Conservation (phyloP, 2,329 filamentous ascomycete species). For the Lachnellula arida region DNA sequence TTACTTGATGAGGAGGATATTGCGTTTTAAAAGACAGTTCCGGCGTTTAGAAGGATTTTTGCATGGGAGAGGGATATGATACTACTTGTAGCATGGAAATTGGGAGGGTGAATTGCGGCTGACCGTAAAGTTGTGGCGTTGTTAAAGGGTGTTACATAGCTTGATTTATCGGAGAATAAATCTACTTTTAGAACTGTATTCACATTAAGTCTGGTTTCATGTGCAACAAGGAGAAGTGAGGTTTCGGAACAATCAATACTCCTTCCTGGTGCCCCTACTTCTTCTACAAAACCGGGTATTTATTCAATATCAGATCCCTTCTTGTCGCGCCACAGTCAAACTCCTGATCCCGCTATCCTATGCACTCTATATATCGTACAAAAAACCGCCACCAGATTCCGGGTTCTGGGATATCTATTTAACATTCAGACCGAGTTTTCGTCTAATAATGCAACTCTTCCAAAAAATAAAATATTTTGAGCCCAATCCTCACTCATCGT, state of each 20-base stretch:
- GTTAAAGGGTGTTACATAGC: background rate
- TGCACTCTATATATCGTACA: background rate
- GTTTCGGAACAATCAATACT: no score
- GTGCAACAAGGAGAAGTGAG: no score
- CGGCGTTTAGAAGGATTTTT: background rate
- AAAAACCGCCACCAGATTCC: background rate
- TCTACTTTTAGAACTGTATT: background rate
- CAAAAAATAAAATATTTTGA: background rate
- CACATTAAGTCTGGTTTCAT: no score
- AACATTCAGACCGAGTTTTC: background rate
- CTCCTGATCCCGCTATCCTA: background rate
- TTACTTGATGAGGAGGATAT: background rate
- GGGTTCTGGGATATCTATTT: no score
- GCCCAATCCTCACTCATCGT: constrained; percentile 11
- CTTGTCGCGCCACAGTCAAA: background rate
- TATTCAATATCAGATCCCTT: background rate
- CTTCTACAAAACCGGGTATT: background rate
- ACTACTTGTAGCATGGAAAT: background rate
- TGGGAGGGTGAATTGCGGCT: no score
- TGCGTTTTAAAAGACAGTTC: background rate
- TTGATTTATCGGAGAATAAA: background rate
- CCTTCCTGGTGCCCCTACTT: no score
- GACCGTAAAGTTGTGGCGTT: background rate
- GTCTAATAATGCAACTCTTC: background rate
- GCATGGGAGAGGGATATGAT: background rate